A percentile compares a stretch with the other conserved stretches of the same genome.
Evolutionary conservation across 2,329 filamentous ascomycete species (phyloP).

Genomic region (Monilinia polystroma): DNA sequence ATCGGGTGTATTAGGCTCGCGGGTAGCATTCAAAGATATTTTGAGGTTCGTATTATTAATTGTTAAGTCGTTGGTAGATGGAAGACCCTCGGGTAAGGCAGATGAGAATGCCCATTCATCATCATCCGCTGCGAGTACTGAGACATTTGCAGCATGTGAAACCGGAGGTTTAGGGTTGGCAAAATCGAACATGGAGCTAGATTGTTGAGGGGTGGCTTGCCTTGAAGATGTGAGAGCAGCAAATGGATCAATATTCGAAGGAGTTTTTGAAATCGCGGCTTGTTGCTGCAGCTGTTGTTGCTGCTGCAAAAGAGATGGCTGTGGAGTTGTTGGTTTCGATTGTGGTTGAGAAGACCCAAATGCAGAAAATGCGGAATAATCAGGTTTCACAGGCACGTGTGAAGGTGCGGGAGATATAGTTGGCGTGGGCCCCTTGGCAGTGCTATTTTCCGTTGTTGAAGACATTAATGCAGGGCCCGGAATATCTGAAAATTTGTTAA

Average conservation of each 20-base stretch:
- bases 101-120: conserved; percentile 96
- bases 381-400: conserved; percentile 33
- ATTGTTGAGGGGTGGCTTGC: conserved; percentile 49
- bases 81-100: conserved; percentile 65
- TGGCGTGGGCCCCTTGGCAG: conserved; percentile 51
- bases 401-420: conserved; percentile 37
- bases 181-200: conserved; percentile 49
- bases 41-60: conserved; percentile 70
- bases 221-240: conserved; percentile 49
- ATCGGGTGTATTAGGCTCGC: conserved; percentile 45
- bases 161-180: conserved; percentile 42
- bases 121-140: conserved; percentile 59
- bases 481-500: conserved; percentile 51
- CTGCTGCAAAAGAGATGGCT: conserved; percentile 50
- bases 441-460: conserved; percentile 61
- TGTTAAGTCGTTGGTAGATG: conserved; percentile 53
- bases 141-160: conserved; percentile 37
- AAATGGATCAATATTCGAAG: conserved; percentile 55
- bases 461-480: conserved; percentile 63
- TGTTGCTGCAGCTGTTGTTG: conserved; percentile 37
- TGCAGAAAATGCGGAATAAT: conserved; percentile 55
- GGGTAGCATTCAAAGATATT: conserved; percentile 70
- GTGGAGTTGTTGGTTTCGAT: conserved; percentile 55
- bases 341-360: conserved; percentile 51
- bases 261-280: conserved; percentile 42